Percentiles rank a stretch among this genome's conserved stretches.
Conservation (phyloP, 2,329 filamentous ascomycete genomes). For the Chalaropsis thielavioides region DNA sequence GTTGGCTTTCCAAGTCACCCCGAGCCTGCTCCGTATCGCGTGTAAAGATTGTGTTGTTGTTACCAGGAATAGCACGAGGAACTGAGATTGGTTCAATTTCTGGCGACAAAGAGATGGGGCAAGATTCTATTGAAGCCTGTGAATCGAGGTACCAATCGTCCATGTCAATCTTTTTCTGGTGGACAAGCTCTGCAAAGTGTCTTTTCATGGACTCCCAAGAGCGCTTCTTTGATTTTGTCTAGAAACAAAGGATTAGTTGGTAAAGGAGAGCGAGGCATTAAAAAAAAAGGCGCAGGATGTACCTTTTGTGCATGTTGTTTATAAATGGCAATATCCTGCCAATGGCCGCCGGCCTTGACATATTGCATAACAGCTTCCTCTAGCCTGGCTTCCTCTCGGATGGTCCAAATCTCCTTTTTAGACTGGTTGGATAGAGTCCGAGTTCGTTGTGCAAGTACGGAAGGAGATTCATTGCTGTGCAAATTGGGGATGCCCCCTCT, state of each 20-base stretch:
- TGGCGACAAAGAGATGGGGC: not conserved
- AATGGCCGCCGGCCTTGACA: slow-evolving; percentile 18
- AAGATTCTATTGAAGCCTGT: not conserved
- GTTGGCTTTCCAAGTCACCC: not conserved
- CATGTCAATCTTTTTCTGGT: slow-evolving; percentile 14
- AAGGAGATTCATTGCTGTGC: slow-evolving; percentile 14
- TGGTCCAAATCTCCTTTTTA: slow-evolving; percentile 12
- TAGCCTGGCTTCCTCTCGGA: slow-evolving; percentile 8
- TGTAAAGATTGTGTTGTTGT: not conserved
- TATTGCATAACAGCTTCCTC: slow-evolving; percentile 12
- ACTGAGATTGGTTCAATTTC: not conserved
- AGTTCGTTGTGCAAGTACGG: slow-evolving; percentile 11
- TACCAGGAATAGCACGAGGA: not conserved
- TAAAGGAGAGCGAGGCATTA: not conserved
- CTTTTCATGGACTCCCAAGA: slow-evolving; percentile 11
- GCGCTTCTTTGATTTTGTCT: slow-evolving; percentile 5
- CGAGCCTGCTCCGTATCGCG: not conserved
- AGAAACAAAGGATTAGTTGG: not conserved
- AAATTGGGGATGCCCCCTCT: not conserved
- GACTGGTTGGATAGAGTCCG: slow-evolving; percentile 12
- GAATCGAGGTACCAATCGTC: slow-evolving; percentile 10
- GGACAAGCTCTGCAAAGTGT: slow-evolving; percentile 14
- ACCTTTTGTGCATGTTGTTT: slow-evolving; percentile 14
- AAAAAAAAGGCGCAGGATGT: not conserved
- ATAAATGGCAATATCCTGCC: slow-evolving; percentile 17